These are phyloP conservation scores for Albatrellus sp. DNA, from an alignment of 1,284 basidiomycete species.

Conservation along the genomic window DNA sequence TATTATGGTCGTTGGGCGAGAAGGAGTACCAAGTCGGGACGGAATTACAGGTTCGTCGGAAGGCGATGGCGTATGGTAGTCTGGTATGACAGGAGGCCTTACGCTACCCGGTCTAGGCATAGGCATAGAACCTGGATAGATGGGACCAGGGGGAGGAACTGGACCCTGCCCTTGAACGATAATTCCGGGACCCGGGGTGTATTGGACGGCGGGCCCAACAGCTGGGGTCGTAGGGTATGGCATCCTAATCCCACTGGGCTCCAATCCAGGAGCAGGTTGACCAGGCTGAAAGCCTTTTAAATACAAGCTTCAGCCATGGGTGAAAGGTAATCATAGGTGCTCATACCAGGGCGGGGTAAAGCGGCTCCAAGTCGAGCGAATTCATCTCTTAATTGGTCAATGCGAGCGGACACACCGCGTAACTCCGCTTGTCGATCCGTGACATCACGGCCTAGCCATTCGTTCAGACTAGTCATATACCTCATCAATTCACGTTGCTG, in stretches of 20 bases:
- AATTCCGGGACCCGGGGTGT: too few species aligned
- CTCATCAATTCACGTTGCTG: conserved; percentile 69
- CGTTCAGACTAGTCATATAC: conserved; percentile 59
- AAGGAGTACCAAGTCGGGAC: not conserved
- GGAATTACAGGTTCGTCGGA: conserved; percentile 6
- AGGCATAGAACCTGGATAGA: not conserved
- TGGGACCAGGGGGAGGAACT: not conserved
- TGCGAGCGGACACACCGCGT: conserved; percentile 44
- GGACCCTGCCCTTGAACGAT: not conserved
- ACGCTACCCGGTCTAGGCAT: not conserved
- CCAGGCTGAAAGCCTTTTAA: not conserved
- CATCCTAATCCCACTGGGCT: not conserved
- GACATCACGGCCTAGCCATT: conserved; percentile 65
- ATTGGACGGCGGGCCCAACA: too few species aligned
- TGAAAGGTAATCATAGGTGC: too few species aligned
- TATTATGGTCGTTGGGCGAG: conserved; percentile 3
- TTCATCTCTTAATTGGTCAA: conserved; percentile 47
- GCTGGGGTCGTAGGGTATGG: too few species aligned
- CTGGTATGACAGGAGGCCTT: conserved; percentile 4
- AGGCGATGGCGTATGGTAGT: conserved; percentile 5
- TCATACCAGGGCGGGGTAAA: conserved; percentile 10
- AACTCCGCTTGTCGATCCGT: conserved; percentile 62
- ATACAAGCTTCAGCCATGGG: not conserved
- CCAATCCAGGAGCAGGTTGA: not conserved
- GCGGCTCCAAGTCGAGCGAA: conserved; percentile 24